Percentiles rank a stretch among this genome's conserved stretches.
Conservation (phyloP, 2,329 filamentous ascomycete genomes). For the Colletotrichum magnum region DNA sequence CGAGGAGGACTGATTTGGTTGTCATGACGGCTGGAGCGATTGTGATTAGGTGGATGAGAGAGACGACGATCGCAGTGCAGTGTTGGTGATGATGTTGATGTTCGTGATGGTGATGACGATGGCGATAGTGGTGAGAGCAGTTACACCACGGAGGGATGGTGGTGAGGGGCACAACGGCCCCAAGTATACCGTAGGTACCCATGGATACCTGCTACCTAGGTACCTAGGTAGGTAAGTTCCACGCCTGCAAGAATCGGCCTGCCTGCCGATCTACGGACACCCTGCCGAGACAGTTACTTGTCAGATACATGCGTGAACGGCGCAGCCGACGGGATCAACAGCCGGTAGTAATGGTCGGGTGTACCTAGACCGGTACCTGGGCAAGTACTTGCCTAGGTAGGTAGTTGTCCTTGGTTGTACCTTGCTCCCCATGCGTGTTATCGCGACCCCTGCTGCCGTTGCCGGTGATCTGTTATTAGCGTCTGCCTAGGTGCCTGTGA, state of each 20-base stretch:
- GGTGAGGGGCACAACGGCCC: no score
- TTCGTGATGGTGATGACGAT: no score
- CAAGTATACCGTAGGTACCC: no score
- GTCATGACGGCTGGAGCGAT: slow-evolving; percentile 44
- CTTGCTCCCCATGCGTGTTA: neutral
- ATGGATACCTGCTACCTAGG: no score
- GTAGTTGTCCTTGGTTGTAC: no score
- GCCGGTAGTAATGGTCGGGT: neutral
- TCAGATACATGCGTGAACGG: neutral
- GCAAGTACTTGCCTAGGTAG: no score
- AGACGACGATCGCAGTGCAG: neutral
- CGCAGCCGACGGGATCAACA: neutral
- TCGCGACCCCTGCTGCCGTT: neutral
- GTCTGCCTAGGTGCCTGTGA: neutral
- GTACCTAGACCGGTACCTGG: no score
- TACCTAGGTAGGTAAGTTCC: no score
- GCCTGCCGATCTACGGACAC: neutral
- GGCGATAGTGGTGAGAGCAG: neutral
- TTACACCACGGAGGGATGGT: no score
- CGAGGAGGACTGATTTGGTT: slow-evolving; percentile 53
- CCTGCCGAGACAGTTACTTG: slow-evolving; percentile 2
- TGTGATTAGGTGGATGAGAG: neutral
- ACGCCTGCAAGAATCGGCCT: neutral
- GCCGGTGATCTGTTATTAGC: slow-evolving; percentile 15
- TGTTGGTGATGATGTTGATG: no score